phyloP scores from a whole-genome alignment of 75 land plant genomes.

The Gnetum montanum region DNA sequence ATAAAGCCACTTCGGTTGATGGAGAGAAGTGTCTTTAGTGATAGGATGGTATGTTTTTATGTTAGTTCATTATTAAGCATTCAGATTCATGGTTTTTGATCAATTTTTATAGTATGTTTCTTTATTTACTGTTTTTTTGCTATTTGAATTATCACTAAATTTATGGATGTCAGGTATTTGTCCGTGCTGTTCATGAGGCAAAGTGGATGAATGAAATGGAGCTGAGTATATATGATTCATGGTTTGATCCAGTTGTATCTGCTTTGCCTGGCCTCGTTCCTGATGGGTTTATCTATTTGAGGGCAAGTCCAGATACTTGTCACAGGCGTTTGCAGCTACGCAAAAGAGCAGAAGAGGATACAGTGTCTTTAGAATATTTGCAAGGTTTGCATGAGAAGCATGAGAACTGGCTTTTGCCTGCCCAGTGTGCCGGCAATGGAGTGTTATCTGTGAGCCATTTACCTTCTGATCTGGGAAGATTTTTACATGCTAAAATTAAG shows the following conservation, averaged over 20 bases:
- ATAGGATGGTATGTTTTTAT: conserved; percentile 67
- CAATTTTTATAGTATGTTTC: too few species aligned
- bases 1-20: conserved; percentile 85
- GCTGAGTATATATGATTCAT: conserved; percentile 97
- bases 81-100: too few species aligned
- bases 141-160: too few species aligned
- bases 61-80: not conserved
- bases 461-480: conserved; percentile 28
- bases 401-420: conserved; percentile 96
- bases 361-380: conserved; percentile 79
- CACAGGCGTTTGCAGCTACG: conserved; percentile 74
- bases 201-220: conserved; percentile 99
- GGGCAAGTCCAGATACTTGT: conserved; percentile 96
- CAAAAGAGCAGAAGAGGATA: conserved; percentile 79
- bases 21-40: conserved; percentile 99
- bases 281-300: conserved; percentile 93
- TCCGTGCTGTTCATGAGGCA: conserved; percentile 98
- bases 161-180: conserved; percentile 71
- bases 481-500: conserved; percentile 65
- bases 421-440: conserved; percentile 45
- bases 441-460: conserved; percentile 68
- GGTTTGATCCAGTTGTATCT: conserved; percentile 99
- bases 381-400: conserved; percentile 92
- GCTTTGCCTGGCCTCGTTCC: conserved; percentile 87
- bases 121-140: too few species aligned